Conservation (phyloP, 1,284 basidiomycete genomes). For the Cutaneotrichosporon curvatum region DNA sequence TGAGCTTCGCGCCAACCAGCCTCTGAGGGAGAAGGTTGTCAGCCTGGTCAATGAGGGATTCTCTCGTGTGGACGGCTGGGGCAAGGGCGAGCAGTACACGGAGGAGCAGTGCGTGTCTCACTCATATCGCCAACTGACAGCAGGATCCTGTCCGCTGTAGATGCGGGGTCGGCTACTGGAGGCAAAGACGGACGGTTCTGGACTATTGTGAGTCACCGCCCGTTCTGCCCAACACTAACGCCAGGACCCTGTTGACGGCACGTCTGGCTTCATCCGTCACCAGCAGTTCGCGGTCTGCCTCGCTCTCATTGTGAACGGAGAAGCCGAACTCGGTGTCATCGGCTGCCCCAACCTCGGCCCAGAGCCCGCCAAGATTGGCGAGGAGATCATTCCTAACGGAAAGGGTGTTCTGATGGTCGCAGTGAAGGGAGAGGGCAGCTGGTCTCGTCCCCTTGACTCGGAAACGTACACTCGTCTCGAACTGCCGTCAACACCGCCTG, state of each 20-base stretch:
- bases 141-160: constrained; percentile 74
- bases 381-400: constrained; percentile 47
- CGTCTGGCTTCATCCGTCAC: constrained; percentile 73
- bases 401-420: constrained; percentile 79
- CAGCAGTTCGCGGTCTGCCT: constrained; percentile 97
- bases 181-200: constrained; percentile 57
- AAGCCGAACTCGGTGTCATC: constrained; percentile 82
- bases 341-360: constrained; percentile 90
- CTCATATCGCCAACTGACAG: constrained; percentile 42
- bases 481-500: constrained; percentile 32
- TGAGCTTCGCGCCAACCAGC: constrained; percentile 58
- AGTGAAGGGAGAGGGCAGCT: constrained; percentile 68
- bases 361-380: constrained; percentile 54
- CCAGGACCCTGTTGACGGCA: constrained; percentile 42
- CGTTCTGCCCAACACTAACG: constrained; percentile 6
- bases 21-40: constrained; percentile 64
- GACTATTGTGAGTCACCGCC: constrained; percentile 55
- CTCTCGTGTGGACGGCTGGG: constrained; percentile 33
- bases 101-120: constrained; percentile 54
- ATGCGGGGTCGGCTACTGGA: constrained; percentile 74
- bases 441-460: constrained; percentile 49
- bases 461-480: constrained; percentile 32
- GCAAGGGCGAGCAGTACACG: constrained; percentile 28
- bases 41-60: constrained; percentile 78
- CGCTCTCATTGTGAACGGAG: constrained; percentile 75